Base-by-base conservation (phyloP, 805 yeast genomes). In the Nematodospora valgi region DNA sequence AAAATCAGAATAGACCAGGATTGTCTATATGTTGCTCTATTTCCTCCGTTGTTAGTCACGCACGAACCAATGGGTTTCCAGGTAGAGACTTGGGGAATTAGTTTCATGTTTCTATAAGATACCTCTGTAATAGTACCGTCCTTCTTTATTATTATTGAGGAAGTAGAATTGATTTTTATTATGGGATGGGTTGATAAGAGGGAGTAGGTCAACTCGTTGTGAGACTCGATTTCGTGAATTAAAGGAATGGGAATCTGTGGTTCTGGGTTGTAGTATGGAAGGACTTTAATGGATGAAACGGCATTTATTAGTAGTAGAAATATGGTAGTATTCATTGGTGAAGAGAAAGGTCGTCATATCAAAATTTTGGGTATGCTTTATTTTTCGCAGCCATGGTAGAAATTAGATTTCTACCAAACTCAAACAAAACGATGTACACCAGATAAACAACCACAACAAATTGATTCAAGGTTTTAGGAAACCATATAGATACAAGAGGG, bases 1-100 rank as follows among this genome's bases (percentile, higher is more conserved):
- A 27, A 35, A 12, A 26, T n/a, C 12, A 34, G 36, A 16, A 38
- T 31, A 4, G 36, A 14, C 42, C 42, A 38, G 6, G 33, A 23
- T 32, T 38, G 42, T 18, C 13, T 30, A 27, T 38, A 35, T n/a
- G 39, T 35, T 15, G 42, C 42, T 35, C 23, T 19, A 27, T 34
- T 22, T 4, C n/a, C 11, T 3, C 36, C 30, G 18, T 24, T n/a
- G 16, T 38, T 38, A 4, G 32, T 30, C 6, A 38, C 32, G 23
- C 42, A 38, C 14, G 25, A 24, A 8, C 42, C 42, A 6, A 38
- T 26, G 9, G 34, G 34, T 18, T n/a, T 20, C 34, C 37, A 27
- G 23, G 23, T 21, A 8, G 7, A 10, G 23, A 8, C 10, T 7
- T 10, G 23, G 10, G 16, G 15, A 4, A 8, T 19, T 15, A 15